These are phyloP conservation scores for Anisodus acutangulus DNA, from an alignment of 257 asterid genomes.

Conservation along the genomic window DNA sequence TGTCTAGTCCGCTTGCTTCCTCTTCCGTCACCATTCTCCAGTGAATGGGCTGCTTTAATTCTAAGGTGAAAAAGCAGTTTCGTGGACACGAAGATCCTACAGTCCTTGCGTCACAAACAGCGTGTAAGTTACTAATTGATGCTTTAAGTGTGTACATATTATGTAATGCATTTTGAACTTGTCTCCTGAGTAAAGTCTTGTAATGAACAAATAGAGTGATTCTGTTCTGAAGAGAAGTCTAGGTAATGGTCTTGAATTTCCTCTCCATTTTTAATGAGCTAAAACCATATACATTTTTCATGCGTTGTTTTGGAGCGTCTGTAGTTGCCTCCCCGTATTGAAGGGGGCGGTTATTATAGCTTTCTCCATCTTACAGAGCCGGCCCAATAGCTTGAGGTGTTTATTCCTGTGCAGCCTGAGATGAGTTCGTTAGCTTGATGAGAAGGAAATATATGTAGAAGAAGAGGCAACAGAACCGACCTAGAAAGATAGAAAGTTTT, in stretches of 20 bases:
- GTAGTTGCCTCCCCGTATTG: not conserved
- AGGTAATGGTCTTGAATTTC: not conserved
- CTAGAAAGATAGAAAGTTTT: not conserved
- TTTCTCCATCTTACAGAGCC: not conserved
- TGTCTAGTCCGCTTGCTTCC: constrained; percentile 51
- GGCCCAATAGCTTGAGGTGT: not conserved
- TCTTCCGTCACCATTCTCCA: constrained; percentile 33
- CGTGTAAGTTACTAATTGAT: constrained; percentile 63
- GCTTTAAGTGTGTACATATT: not conserved
- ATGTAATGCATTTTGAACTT: not conserved
- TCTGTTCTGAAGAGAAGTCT: not conserved
- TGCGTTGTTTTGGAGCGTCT: not conserved
- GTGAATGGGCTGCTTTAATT: constrained; percentile 93
- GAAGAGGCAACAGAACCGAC: not conserved
- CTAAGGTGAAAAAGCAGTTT: constrained; percentile 70
- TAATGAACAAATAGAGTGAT: not conserved
- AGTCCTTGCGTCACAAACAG: constrained; percentile 87
- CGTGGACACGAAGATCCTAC: constrained; percentile 92
- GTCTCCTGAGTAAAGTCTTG: not conserved
- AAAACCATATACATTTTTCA: not conserved
- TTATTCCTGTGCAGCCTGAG: not conserved
- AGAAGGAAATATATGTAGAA: constrained; percentile 1
- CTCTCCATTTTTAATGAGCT: not conserved
- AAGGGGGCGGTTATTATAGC: not conserved
- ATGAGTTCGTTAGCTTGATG: not conserved